Conservation (phyloP, 179 eudicot genomes). For the Spinacia oleracea region DNA sequence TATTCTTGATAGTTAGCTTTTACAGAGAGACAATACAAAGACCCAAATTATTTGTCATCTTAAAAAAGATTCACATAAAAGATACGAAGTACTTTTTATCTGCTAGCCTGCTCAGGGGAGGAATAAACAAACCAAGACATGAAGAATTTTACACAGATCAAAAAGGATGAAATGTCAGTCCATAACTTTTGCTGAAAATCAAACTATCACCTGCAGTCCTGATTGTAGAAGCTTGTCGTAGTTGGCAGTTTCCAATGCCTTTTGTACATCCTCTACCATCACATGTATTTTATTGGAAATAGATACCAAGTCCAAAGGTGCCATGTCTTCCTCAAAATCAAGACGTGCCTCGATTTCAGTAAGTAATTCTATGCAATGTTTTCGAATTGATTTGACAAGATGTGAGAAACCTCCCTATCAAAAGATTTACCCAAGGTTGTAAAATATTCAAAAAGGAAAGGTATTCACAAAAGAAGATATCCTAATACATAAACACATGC, state of each 20-base stretch:
- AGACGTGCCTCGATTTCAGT: constrained; percentile 97
- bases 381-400: constrained; percentile 71
- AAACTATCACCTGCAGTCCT: constrained; percentile 71
- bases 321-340: constrained; percentile 99
- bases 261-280: constrained; percentile 63
- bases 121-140: neutral
- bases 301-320: constrained; percentile 58
- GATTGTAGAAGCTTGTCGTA: constrained; percentile 89
- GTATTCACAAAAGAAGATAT: constrained; percentile 17
- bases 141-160: neutral
- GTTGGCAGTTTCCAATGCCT: constrained; percentile 81
- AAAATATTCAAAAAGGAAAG: neutral
- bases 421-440: neutral
- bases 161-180: constrained; percentile 8
- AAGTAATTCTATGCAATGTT: constrained; percentile 79
- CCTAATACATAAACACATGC: constrained; percentile 35
- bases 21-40: neutral
- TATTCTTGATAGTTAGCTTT: neutral
- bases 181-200: neutral
- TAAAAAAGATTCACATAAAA: neutral
- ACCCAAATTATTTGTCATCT: neutral
- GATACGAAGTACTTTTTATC: neutral
- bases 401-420: constrained; percentile 91
- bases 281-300: constrained; percentile 43
- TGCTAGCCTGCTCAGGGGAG: neutral